Base-by-base conservation (phyloP, 23 red algal genomes). In the Chondrus crispus region DNA sequence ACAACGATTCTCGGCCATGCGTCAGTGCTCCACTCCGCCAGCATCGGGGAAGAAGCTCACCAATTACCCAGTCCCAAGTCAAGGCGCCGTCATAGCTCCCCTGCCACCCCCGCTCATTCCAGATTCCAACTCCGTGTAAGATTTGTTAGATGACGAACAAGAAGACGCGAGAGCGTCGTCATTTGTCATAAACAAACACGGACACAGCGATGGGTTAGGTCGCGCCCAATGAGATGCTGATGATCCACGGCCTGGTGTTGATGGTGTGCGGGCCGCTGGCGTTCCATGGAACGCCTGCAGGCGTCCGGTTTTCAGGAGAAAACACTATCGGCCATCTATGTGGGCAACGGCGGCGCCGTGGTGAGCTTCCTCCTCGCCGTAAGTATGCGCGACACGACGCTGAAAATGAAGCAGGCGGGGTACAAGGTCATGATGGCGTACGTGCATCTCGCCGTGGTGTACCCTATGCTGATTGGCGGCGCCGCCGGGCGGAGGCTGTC, bases 21-120 rank as follows among this genome's bases (percentile, higher is more conserved):
- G n/a, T n/a, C n/a, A n/a, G n/a, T n/a, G n/a, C 41, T 90, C 24
- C 87, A n/a, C n/a, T n/a, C n/a, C n/a, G n/a, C n/a, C n/a, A n/a
- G n/a, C 70, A 4, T 40, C 28, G 12, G 87, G 80, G 50, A 78
- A 90, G 53, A 62, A 87, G 9, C 29, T 90, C 43, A 37, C 47
- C 12, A 52, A 63, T 6, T 84, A 48, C 4, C 76, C 62, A 12
- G 76, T 71, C 1, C 24, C 78, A 20, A 78, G 66, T 41, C 55
- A 55, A 2, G 89, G 89, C n/a, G 89, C 89, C 43, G 89, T 77
- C 35, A 84, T 92, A 11, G 89, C 89, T 1, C 89, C 95, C 14
- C 89, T 88, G 44, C 95, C 95, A 19, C 95, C 95, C 11, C 95
- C 95, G n/a, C 42, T 97, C 12, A 76, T 97, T 11, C 89, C 95